These are phyloP conservation scores for Peronospora farinosa DNA, from an alignment of 352 stramenopile genomes.

Conservation along the genomic window DNA sequence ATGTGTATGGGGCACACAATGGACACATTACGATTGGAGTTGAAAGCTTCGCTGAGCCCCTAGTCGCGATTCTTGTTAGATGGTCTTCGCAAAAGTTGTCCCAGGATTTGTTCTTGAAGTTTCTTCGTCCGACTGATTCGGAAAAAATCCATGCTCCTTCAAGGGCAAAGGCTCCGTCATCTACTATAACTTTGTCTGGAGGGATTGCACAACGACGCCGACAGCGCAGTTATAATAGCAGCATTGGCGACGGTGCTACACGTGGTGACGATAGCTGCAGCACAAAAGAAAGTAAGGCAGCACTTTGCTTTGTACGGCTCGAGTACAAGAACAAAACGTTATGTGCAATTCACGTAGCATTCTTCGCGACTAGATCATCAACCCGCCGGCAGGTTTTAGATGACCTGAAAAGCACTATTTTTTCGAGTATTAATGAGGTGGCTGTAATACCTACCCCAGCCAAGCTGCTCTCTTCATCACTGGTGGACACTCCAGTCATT, in stretches of 20 bases:
- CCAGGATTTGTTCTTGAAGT: slow-evolving; percentile 77
- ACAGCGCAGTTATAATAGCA: slow-evolving; percentile 32
- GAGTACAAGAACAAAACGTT: slow-evolving; percentile 79
- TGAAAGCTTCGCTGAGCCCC: slow-evolving; percentile 47
- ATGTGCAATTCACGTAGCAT: slow-evolving; percentile 76
- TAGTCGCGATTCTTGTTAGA: slow-evolving; percentile 52
- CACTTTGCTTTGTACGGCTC: slow-evolving; percentile 77
- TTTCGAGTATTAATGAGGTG: slow-evolving; percentile 46
- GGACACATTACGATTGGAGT: slow-evolving; percentile 36
- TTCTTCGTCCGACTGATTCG: slow-evolving; percentile 35
- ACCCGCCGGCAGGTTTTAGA: slow-evolving; percentile 58
- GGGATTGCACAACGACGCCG: slow-evolving; percentile 34
- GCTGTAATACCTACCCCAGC: slow-evolving; percentile 20
- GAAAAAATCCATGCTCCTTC: slow-evolving; percentile 23
- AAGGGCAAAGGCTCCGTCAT: slow-evolving; percentile 20
- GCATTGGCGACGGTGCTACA: slow-evolving; percentile 16
- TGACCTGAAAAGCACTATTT: slow-evolving; percentile 66
- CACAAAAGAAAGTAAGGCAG: slow-evolving; percentile 37
- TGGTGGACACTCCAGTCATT: slow-evolving; percentile 20
- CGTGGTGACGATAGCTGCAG: slow-evolving; percentile 15
- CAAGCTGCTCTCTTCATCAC: slow-evolving; percentile 24
- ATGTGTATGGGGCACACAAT: slow-evolving; percentile 29
- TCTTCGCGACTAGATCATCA: slow-evolving; percentile 68
- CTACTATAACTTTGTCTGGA: slow-evolving; percentile 15
- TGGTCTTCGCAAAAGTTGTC: slow-evolving; percentile 77